These are phyloP conservation scores for Geotrichum ghanense DNA, from an alignment of 805 yeast genomes.

Conservation along the genomic window DNA sequence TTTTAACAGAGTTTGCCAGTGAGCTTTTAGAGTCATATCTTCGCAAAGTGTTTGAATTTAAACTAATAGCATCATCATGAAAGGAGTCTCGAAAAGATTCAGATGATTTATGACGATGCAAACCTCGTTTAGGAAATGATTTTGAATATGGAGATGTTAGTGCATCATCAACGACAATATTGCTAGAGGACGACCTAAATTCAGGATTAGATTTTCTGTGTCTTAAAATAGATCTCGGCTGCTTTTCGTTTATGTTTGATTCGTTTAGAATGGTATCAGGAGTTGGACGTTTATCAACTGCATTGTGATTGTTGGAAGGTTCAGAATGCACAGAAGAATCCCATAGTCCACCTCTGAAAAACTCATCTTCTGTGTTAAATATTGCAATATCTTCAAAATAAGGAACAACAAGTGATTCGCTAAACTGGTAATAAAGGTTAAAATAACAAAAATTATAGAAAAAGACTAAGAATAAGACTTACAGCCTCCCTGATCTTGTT, in stretches of 20 bases:
- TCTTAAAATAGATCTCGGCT: constrained; percentile 2
- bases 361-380: constrained; percentile 48
- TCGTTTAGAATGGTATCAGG: too few relatives aligned
- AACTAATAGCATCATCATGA: background rate
- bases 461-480: background rate
- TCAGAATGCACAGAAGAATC: constrained; percentile 31
- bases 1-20: constrained; percentile 15
- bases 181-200: constrained; percentile 1
- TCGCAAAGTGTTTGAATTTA: background rate
- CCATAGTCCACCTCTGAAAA: constrained; percentile 96
- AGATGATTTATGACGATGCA: constrained; percentile 2
- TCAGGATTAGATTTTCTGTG: background rate
- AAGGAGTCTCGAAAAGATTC: constrained; percentile 1
- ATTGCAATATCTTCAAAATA: constrained; percentile 80
- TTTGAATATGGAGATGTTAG: background rate
- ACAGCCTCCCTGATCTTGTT: constrained; percentile 69
- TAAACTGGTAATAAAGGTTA: constrained; percentile 14
- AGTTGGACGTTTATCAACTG: too few relatives aligned
- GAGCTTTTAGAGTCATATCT: constrained; percentile 7
- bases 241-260: constrained; percentile 4
- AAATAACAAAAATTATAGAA: background rate
- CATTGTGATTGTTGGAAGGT: too few relatives aligned
- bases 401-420: constrained; percentile 73
- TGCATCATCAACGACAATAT: too few relatives aligned
- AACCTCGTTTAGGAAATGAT: background rate